A percentile compares a stretch with the other conserved stretches of the same genome.
These are phyloP conservation scores for Chiua virens DNA, from an alignment of 768 basidiomycete genomes.

Conservation along the genomic window DNA sequence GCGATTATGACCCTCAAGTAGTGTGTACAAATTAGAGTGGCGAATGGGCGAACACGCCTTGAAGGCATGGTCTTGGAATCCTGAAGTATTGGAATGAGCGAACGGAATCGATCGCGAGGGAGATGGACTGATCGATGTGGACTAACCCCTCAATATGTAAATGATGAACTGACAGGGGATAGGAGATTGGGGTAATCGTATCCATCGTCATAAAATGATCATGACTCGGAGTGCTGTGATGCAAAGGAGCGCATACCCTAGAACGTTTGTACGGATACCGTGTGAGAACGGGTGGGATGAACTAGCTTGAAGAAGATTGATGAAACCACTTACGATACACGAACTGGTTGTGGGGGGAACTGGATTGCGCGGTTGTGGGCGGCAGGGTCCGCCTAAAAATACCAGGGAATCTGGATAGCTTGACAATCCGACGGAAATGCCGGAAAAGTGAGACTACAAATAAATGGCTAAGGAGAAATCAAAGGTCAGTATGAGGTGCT, in stretches of 20 bases:
- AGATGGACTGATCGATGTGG: constrained; percentile 5
- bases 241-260: background rate
- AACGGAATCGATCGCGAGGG: background rate
- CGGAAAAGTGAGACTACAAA: too few species aligned
- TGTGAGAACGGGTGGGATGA: background rate
- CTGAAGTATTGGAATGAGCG: background rate
- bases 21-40: background rate
- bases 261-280: background rate
- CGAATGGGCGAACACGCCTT: constrained; percentile 11
- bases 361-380: background rate
- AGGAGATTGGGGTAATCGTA: background rate
- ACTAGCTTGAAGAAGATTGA: background rate
- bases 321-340: background rate
- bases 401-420: too few species aligned
- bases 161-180: background rate
- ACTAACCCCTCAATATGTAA: background rate
- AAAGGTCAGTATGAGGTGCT: too few species aligned
- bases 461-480: too few species aligned
- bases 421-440: too few species aligned
- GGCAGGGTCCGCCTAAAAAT: background rate
- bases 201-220: background rate
- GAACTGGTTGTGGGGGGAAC: background rate
- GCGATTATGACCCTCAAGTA: background rate
- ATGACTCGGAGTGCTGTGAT: background rate
- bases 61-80: constrained; percentile 13